These are phyloP conservation scores for Carex cristatella DNA, from an alignment of 176 grass and related monocot genomes.

Conservation along the genomic window DNA sequence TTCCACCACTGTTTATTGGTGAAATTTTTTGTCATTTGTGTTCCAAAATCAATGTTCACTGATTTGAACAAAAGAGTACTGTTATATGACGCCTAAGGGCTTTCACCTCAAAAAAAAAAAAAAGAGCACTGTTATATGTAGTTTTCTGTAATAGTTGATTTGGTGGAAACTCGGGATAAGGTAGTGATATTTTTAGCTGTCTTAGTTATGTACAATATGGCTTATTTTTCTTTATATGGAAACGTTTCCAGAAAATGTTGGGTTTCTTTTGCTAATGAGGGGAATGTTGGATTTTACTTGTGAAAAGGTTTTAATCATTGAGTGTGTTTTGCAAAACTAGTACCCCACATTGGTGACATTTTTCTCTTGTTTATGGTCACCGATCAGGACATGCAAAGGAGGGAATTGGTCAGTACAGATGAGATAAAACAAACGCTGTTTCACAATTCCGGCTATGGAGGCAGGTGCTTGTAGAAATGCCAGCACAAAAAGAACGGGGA, in stretches of 20 bases:
- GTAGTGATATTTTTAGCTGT: neutral
- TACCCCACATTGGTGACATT: neutral
- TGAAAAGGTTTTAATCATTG: neutral
- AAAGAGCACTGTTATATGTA: neutral
- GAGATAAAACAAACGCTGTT: conserved; percentile 81
- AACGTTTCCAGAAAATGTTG: neutral
- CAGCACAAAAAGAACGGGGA: neutral
- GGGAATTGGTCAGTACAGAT: conserved; percentile 58
- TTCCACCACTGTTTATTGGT: neutral
- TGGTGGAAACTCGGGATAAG: neutral
- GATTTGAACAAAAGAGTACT: neutral
- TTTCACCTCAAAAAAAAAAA: too few species aligned
- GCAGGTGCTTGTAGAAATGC: conserved; percentile 78
- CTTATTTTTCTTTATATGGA: neutral
- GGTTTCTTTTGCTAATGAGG: neutral
- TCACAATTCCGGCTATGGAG: conserved; percentile 83
- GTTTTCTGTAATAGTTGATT: neutral
- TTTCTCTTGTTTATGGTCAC: conserved; percentile 9
- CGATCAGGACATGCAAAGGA: conserved; percentile 45
- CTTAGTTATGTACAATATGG: neutral
- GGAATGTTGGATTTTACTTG: neutral
- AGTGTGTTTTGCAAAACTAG: neutral
- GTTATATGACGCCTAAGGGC: too few species aligned
- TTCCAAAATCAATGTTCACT: neutral
- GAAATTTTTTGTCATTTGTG: neutral